A percentile compares a stretch with the other conserved stretches of the same genome.
These are phyloP conservation scores for Cyberlindnera maritima DNA, from an alignment of 805 yeast genomes.

Conservation along the genomic window DNA sequence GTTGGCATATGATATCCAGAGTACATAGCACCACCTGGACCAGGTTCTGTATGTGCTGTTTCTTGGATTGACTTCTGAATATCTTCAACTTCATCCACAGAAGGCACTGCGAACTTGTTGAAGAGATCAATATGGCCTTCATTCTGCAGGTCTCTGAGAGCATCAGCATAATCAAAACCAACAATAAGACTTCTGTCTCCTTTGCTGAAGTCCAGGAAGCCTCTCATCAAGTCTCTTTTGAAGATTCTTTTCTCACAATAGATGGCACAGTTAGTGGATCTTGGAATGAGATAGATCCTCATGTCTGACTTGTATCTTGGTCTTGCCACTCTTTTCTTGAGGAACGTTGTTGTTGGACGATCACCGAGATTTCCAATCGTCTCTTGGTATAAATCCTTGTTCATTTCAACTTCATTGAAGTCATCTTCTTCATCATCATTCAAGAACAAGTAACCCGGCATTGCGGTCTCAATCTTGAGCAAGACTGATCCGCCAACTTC, in stretches of 20 bases:
- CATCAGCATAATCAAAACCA: slow-evolving; percentile 30
- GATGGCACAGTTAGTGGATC: slow-evolving; percentile 35
- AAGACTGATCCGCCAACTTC: slow-evolving; percentile 51
- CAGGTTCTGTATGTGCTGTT: background rate
- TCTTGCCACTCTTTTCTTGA: slow-evolving; percentile 56
- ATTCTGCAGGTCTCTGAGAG: slow-evolving; percentile 15
- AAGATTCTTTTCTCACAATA: slow-evolving; percentile 50
- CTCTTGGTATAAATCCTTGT: slow-evolving; percentile 20
- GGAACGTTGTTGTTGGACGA: slow-evolving; percentile 45
- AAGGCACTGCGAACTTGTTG: slow-evolving; percentile 16
- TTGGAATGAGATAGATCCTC: slow-evolving; percentile 57
- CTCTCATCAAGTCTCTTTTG: slow-evolving; percentile 49
- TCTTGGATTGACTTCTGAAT: slow-evolving; percentile 3
- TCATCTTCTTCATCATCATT: slow-evolving; percentile 45
- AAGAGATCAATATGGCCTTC: slow-evolving; percentile 19
- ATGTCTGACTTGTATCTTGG: slow-evolving; percentile 62
- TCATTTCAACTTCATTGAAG: slow-evolving; percentile 18
- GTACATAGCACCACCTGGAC: background rate
- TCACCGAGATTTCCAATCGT: slow-evolving; percentile 34
- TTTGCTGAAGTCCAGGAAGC: slow-evolving; percentile 39
- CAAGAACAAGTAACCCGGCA: slow-evolving; percentile 48
- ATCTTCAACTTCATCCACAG: slow-evolving; percentile 15
- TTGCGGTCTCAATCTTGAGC: slow-evolving; percentile 52
- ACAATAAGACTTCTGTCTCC: slow-evolving; percentile 29
- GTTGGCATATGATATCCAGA: background rate